phyloP scores from a whole-genome alignment of 495 filamentous ascomycete genomes.

The Sordaria brevicollis region DNA sequence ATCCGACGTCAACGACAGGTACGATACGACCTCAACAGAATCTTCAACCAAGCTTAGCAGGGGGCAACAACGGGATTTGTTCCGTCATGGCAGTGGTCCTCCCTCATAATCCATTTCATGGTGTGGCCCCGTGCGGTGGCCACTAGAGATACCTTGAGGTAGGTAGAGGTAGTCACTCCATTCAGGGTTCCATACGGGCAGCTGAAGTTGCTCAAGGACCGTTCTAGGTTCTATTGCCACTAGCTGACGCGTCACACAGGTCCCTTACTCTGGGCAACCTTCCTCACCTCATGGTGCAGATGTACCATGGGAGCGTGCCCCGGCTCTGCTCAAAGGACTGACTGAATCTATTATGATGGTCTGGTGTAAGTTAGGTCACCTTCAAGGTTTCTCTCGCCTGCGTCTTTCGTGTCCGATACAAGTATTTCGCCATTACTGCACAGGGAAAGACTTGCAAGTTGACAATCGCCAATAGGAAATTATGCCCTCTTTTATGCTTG shows the following conservation, averaged over 20 bases:
- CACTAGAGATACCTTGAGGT: too few species aligned
- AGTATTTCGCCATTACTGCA: not conserved
- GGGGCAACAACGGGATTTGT: not conserved
- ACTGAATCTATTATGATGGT: not conserved
- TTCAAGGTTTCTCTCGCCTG: not conserved
- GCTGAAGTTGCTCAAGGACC: not conserved
- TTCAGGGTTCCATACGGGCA: not conserved
- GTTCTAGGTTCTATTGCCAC: not conserved
- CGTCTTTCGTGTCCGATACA: not conserved
- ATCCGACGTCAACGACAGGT: not conserved
- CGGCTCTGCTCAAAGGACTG: not conserved
- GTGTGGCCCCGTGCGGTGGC: too few species aligned
- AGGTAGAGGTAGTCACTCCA: not conserved
- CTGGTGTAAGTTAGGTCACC: too few species aligned
- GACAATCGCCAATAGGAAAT: too few species aligned
- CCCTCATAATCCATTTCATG: too few species aligned
- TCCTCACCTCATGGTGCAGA: not conserved
- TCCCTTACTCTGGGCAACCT: not conserved
- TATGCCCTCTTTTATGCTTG: not conserved
- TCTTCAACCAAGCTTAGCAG: not conserved
- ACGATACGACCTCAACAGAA: not conserved
- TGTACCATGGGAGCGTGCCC: not conserved
- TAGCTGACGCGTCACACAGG: not conserved
- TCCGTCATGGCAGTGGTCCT: not conserved
- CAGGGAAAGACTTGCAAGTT: not conserved